Evolutionary conservation across 139 green algal genomes (phyloP), one percentile per base, ranked within the genome.

Genomic region (Tetraselmis chui): DNA sequence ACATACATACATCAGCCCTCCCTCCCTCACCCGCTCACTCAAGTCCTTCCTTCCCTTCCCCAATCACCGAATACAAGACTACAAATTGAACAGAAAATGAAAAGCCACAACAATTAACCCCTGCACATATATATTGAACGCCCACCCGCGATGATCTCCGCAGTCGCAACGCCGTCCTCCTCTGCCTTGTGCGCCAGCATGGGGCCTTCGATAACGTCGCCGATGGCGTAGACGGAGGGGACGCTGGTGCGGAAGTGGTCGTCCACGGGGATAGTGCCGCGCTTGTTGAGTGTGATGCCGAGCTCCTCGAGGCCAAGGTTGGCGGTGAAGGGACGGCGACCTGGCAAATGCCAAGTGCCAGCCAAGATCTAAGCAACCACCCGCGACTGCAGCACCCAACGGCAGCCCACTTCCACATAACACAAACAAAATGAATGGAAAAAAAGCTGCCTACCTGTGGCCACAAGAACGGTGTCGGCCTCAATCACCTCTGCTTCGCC

Each of bases 121-220:
- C n/a, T n/a, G n/a, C n/a, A n/a, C n/a, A n/a, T n/a, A n/a, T n/a
- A n/a, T n/a, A n/a, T n/a, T n/a, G n/a, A n/a, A n/a, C 22, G 27
- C 23, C 25, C 77, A 88, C 89, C 90, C 23, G 91, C 94, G 23
- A 99, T 90, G 59, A 95, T 93, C 89, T 99, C 97, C 29, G 97
- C 96, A 27, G 89, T 92, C 1, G 96, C 95, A 23, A 99, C 91
- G n/a, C 97, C 97, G 59, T 99, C 97, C 88, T 99, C 97, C 90
- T 99, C 97, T 1, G 97, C 97, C 90, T 99, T 99, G 88, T 99
- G 97, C 1, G 97, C 97, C 28, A 99, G 92, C 97, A 99, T 99
- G 76, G 97, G 97, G 0, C 92, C 88, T 80, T 76, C 79, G 75
- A 99, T 95, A 29, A 94, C 88, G 82, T 91, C 90, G n/a, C 90